Conservation (phyloP, 768 basidiomycete species). For the Zangia roseola region DNA sequence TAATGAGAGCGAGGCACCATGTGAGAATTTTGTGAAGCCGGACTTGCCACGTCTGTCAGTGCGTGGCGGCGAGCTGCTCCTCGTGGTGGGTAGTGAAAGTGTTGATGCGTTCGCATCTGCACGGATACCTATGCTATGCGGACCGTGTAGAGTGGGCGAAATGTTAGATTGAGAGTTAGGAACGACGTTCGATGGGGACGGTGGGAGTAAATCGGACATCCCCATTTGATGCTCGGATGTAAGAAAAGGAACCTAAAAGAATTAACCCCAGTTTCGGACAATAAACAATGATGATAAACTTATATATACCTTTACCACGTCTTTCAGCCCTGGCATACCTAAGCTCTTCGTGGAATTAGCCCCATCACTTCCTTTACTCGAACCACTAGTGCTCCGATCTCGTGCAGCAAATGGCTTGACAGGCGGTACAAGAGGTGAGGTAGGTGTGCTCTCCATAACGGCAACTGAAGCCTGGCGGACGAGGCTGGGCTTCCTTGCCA, state of each 20-base stretch:
- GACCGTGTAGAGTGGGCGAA: constrained; percentile 39
- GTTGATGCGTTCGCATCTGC: constrained; percentile 38
- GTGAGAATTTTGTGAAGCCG: constrained; percentile 26
- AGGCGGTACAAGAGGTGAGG: constrained; percentile 42
- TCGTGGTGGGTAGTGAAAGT: constrained; percentile 40
- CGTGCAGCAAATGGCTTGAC: constrained; percentile 46
- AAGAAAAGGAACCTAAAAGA: constrained; percentile 56
- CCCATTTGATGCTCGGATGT: constrained; percentile 71
- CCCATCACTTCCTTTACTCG: constrained; percentile 38
- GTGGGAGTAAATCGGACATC: constrained; percentile 67
- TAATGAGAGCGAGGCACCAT: constrained; percentile 33
- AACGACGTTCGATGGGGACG: constrained; percentile 57
- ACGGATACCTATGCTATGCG: constrained; percentile 22
- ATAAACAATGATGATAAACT: neutral
- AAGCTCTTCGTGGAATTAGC: constrained; percentile 27
- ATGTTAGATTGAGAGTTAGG: constrained; percentile 38
- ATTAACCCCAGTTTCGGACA: constrained; percentile 1
- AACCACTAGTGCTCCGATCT: constrained; percentile 49
- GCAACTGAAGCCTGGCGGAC: constrained; percentile 52
- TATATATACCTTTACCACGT: constrained; percentile 73
- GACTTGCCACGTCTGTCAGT: constrained; percentile 21
- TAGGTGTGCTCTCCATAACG: constrained; percentile 48
- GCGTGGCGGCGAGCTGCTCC: constrained; percentile 29
- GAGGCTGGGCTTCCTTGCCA: constrained; percentile 38
- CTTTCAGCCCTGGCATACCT: constrained; percentile 61